Evolutionary conservation across 208 protist species (phyloP), one percentile per base, ranked within the genome.

Genomic region (Vickermania spadyakhi): DNA sequence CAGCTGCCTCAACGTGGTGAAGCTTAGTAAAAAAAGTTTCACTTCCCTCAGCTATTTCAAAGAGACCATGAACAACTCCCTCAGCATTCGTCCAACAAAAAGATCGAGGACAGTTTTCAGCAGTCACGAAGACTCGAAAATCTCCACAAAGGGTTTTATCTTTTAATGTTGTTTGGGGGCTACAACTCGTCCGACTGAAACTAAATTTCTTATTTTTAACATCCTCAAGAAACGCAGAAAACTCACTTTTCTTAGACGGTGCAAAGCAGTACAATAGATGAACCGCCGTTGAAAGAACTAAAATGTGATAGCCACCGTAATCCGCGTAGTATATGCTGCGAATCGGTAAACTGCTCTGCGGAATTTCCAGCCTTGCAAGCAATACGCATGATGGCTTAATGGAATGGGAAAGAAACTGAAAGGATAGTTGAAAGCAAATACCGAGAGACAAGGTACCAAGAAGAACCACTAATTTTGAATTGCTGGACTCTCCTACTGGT

Each of bases 361-460:
- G 11, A n/a, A 7, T 18, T n/a, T n/a, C 36, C 11, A 18, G 36
- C 18, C 36, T 7, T n/a, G 11, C 7, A 45, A 45, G 36, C 7
- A 45, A 18, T 18, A 18, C 7, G 36, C 36, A 45, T 18, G 36
- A n/a, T 45, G 36, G 36, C 36, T 45, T 45, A 18, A 45, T 45
- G 36, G 36, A 45, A 45, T 18, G 36, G 36, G 36, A 45, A 45
- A 45, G 36, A 45, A 45, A 56, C 23, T 56, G 52, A 23, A 56
- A 56, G 18, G 5, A 5, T 7, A 56, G 5, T 13, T 23, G 11
- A n/a, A 28, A 30, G 14, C 5, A n/a, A 28, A 23, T 23, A 25
- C 21, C 23, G 11, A 5, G 14, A 7, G 23, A 30, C 52, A 28
- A 56, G 11, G 21, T 56, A 18, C 26, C 26, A 7, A 30, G 11